Base-by-base conservation (phyloP, 2,329 filamentous ascomycete species). In the Neofusicoccum cordaticola region DNA sequence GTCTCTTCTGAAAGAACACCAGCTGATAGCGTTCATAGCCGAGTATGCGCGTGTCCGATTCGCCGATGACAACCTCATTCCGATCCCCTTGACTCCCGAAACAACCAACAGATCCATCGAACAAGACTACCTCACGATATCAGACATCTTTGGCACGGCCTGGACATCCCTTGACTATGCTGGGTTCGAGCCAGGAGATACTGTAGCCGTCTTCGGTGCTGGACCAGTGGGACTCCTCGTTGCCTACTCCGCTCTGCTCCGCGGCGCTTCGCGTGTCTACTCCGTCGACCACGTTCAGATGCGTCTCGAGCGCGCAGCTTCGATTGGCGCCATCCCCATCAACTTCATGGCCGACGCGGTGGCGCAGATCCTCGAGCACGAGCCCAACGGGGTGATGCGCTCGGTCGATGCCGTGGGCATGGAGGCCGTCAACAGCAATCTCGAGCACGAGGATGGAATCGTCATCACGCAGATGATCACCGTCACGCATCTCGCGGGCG, bases 71-170 rank as follows among this genome's bases (percentile, higher is more conserved):
- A 60, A 5, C 2, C 50, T 37, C 47, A 64, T 44, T 8, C 39
- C 53, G 4, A 19, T 34, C 9, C 53, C 53, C 13, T 27, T 62
- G 15, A 62, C 44, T 2, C 27, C 15, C 15, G n/a, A 58, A 6
- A 63, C 48, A 0, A 48, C 60, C 6, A 66, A 41, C 31, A 11
- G 34, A 15, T 27, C 51, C 27, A 62, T 60, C 8, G 35, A 56
- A 31, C 19, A 52, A 8, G 56, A 76, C 57, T 74, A 71, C 31
- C 47, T 76, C 3, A 66, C 71, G 8, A 15, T 76, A 2, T 69
- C 71, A 1, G 78, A 80, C 63, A 78, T 80, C 52, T 79, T 79
- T 66, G 67, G 73, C 13, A 80, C 77, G 0, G 78, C 71, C 4
- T 82, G 79, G 78, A 66, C 71, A 45, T 76, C 71, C 2, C 65